A percentile compares a stretch with the other conserved stretches of the same genome.
phyloP scores from a whole-genome alignment of 2,329 filamentous ascomycete genomes.

The Aspergillus ochraceoroseus region DNA sequence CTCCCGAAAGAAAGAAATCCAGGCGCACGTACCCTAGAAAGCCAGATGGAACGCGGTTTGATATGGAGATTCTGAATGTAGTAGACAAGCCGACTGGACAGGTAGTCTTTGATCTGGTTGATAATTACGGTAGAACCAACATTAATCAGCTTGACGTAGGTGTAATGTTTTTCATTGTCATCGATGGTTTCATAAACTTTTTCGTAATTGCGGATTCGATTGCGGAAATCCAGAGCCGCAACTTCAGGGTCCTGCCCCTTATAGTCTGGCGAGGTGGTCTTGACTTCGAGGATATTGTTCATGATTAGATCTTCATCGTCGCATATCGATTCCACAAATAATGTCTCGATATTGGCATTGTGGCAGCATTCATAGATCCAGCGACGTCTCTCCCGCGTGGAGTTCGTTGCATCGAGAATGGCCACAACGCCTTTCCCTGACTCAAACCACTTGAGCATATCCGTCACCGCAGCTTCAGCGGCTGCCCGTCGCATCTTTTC shows the following conservation, averaged over 20 bases:
- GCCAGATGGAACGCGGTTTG: slow-evolving; percentile 90
- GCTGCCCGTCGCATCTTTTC: slow-evolving; percentile 83
- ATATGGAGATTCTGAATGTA: slow-evolving; percentile 99
- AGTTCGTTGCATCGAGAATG: slow-evolving; percentile 95
- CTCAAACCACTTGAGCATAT: slow-evolving; percentile 93
- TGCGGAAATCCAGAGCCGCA: slow-evolving; percentile 85
- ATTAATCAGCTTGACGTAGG: slow-evolving; percentile 96
- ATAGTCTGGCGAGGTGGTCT: slow-evolving; percentile 94
- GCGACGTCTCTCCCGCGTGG: slow-evolving; percentile 77
- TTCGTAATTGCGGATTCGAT: slow-evolving; percentile 94
- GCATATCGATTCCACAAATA: slow-evolving; percentile 96
- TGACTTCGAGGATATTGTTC: slow-evolving; percentile 96
- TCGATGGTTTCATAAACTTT: slow-evolving; percentile 94
- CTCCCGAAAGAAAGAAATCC: too few relatives aligned
- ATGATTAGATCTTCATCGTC: slow-evolving; percentile 95
- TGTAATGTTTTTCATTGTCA: slow-evolving; percentile 78
- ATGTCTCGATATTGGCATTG: slow-evolving; percentile 73
- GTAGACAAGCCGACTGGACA: slow-evolving; percentile 94
- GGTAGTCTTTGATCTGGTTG: slow-evolving; percentile 93
- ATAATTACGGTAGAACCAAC: slow-evolving; percentile 95
- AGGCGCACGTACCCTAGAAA: slow-evolving; percentile 70
- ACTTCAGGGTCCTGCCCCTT: slow-evolving; percentile 86
- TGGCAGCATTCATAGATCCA: slow-evolving; percentile 84
- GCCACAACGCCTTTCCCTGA: slow-evolving; percentile 74
- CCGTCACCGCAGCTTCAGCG: slow-evolving; percentile 82